These are phyloP conservation scores for Fusarium lyarnte DNA, from an alignment of 2,329 filamentous ascomycete genomes.

Conservation along the genomic window DNA sequence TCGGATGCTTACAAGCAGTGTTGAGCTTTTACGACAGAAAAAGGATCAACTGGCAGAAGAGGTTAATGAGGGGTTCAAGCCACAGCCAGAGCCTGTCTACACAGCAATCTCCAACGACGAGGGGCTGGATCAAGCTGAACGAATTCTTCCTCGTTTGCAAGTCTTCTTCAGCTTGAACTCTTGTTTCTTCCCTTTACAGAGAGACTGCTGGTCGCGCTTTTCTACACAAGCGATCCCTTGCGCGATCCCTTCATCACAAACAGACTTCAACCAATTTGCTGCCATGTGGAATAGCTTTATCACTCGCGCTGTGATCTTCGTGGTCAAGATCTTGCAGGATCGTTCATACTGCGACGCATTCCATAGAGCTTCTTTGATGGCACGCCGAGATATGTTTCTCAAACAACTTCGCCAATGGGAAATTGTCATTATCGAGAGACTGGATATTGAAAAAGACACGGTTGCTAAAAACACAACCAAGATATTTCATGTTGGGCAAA, in stretches of 20 bases:
- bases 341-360: neutral
- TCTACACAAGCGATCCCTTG: neutral
- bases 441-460: accelerated
- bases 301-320: neutral
- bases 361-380: neutral
- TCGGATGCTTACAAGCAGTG: no score
- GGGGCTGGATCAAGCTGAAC: neutral
- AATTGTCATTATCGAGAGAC: neutral
- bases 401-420: neutral
- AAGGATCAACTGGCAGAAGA: no score
- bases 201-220: neutral
- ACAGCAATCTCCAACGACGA: neutral
- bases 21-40: no score
- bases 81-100: neutral
- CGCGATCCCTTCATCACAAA: neutral
- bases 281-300: neutral
- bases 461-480: neutral
- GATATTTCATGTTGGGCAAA: neutral
- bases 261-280: neutral
- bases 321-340: neutral
- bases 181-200: neutral
- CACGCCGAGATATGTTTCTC: neutral
- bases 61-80: no score
- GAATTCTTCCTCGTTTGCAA: neutral
- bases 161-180: neutral